Conservation (phyloP, 768 basidiomycete genomes). For the Mycena chlorophos region DNA sequence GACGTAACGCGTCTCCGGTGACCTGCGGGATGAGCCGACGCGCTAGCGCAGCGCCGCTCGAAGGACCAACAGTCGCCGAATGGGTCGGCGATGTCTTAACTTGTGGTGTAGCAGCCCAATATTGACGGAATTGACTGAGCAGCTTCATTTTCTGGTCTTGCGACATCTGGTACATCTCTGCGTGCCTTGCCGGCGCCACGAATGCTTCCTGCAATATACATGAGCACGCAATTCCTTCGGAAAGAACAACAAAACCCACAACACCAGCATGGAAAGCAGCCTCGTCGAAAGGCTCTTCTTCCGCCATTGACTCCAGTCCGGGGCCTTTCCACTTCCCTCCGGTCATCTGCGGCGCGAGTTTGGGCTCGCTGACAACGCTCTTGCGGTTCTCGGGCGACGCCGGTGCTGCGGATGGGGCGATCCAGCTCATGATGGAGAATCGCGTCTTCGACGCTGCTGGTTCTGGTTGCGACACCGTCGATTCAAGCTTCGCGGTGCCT, state of each 20-base stretch:
- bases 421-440: conserved; percentile 63
- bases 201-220: conserved; percentile 58
- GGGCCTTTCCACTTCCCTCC: conserved; percentile 30
- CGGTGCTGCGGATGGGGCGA: conserved; percentile 39
- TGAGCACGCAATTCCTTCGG: conserved; percentile 10
- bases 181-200: conserved; percentile 71
- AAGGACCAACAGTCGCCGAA: conserved; percentile 57
- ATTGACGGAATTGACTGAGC: conserved; percentile 56
- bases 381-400: conserved; percentile 45
- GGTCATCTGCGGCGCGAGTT: conserved; percentile 50
- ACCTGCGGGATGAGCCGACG: conserved; percentile 72
- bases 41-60: conserved; percentile 58
- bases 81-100: conserved; percentile 34
- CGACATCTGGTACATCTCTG: conserved; percentile 61
- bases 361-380: conserved; percentile 70
- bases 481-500: conserved; percentile 59
- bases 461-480: conserved; percentile 4
- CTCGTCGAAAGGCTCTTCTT: conserved; percentile 41
- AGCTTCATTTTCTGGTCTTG: conserved; percentile 66
- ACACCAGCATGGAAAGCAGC: conserved; percentile 69
- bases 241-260: conserved; percentile 40
- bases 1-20: conserved; percentile 71
- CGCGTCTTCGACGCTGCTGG: conserved; percentile 48
- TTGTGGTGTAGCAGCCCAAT: conserved; percentile 30
- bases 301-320: conserved; percentile 24